A percentile compares a stretch with the other conserved stretches of the same genome.
phyloP scores from a whole-genome alignment of 2,329 filamentous ascomycete genomes.

The Pseudocercospora crystallina region DNA sequence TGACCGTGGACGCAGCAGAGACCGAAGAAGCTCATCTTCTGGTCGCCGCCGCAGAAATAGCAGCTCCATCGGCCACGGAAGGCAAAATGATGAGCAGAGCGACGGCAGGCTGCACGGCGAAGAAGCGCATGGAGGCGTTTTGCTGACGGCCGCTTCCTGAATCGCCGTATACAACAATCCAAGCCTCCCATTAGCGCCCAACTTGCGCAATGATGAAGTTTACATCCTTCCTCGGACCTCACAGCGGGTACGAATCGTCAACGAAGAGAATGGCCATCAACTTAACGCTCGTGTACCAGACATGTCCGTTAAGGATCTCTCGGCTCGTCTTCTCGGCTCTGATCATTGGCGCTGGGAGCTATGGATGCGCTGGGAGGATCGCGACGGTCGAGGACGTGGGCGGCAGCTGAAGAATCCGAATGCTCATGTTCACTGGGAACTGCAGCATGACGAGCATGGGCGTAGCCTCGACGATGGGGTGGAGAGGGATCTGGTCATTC shows the following conservation, averaged over 20 bases:
- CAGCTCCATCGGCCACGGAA: too few relatives aligned
- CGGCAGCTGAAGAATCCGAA: not conserved
- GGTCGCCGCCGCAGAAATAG: too few relatives aligned
- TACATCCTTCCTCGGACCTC: not conserved
- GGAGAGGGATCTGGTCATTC: too few relatives aligned
- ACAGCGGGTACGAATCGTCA: not conserved
- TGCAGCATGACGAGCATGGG: not conserved
- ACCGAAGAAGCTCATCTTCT: not conserved
- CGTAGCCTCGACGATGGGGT: not conserved
- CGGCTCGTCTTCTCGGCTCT: not conserved
- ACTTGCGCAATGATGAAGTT: not conserved
- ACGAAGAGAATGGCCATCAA: not conserved
- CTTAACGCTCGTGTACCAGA: not conserved
- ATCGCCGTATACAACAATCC: too few relatives aligned
- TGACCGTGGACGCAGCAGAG: not conserved
- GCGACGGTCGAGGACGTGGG: not conserved
- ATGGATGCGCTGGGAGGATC: not conserved
- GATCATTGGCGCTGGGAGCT: not conserved
- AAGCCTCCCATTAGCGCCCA: not conserved
- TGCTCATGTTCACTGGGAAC: not conserved
- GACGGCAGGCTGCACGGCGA: too few relatives aligned
- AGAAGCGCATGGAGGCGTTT: too few relatives aligned
- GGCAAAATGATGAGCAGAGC: too few relatives aligned
- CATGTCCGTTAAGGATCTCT: constrained; percentile 1
- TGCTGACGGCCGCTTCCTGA: too few relatives aligned